Base-by-base conservation (phyloP, 257 asterid species). In the Leonotis leonurus region DNA sequence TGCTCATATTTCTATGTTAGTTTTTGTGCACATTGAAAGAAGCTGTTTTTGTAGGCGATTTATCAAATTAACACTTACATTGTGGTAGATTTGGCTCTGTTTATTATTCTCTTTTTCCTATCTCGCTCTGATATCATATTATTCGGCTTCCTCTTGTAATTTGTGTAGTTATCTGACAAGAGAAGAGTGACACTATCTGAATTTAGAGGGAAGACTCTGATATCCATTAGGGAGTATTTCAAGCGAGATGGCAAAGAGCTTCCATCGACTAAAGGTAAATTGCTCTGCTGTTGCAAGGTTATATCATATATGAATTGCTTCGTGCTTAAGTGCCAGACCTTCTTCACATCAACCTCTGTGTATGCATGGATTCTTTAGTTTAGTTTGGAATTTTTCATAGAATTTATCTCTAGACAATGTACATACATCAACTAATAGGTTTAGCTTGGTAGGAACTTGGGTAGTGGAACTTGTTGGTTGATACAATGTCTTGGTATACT, bases 121-220 rank as follows among this genome's bases (percentile, higher is more conserved):
- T 54, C 54, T 33, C 22, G 8, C 59, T 56, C 39, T 25, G 46
- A 16, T 21, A 12, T 24, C 29, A 1, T 24, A 10, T 51, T 25
- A n/a, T 26, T 16, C 13, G 39, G 26, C 25, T 5, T 22, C 3
- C 11, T 62, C 49, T 40, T 35, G 16, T 9, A 8, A 14, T 50
- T 40, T 55, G 68, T 59, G 29, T 49, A 89, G 99, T 63, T 93
- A 68, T 74, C 90, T 0, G 78, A 80, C 59, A 93, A 69, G 81
- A 89, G 99, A 75, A 83, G 94, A 75, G 99, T 93, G 82, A 85
- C 96, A 18, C 55, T 93, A 8, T 83, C 99, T 21, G 95, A 93
- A 27, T 93, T 89, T 60, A 89, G 65, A 79, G 99, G 96, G 36
- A 93, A 69, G 81, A 87, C 84, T 65, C 81, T 81, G 83, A 81